Percentiles rank a stretch among this genome's conserved stretches.
These are phyloP conservation scores for Chalaropsis thielavioides DNA, from an alignment of 2,329 filamentous ascomycete genomes.

Conservation along the genomic window DNA sequence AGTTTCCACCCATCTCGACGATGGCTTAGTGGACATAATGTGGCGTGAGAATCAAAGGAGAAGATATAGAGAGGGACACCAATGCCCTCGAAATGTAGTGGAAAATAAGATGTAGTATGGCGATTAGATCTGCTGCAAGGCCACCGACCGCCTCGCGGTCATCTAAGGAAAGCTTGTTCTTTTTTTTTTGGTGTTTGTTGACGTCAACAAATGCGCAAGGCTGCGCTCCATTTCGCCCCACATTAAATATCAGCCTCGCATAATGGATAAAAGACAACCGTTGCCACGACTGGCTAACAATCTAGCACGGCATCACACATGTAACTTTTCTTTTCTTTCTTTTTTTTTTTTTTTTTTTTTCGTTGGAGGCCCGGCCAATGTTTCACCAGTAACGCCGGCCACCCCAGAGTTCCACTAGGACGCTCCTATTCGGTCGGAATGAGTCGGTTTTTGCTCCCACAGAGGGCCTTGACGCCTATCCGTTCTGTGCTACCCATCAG, in stretches of 20 bases:
- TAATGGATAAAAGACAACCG: background rate
- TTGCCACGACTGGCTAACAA: too few relatives aligned
- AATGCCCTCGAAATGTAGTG: background rate
- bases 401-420: background rate
- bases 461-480: background rate
- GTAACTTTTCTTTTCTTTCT: background rate
- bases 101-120: background rate
- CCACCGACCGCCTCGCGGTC: background rate
- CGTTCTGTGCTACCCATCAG: background rate
- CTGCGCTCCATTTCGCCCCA: background rate
- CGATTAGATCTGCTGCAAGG: background rate
- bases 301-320: too few relatives aligned
- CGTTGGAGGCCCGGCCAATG: background rate
- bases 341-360: background rate
- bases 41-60: background rate
- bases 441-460: background rate
- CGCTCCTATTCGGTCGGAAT: background rate
- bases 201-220: background rate
- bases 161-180: background rate
- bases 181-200: background rate
- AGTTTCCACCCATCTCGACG: conserved; percentile 78
- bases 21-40: conserved; percentile 43
- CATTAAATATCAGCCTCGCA: background rate
- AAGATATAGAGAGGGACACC: background rate
- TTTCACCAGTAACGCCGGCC: background rate